Percentiles rank a stretch among this genome's conserved stretches.
phyloP scores from a whole-genome alignment of 257 asterid genomes.

The Solanum commersonii region DNA sequence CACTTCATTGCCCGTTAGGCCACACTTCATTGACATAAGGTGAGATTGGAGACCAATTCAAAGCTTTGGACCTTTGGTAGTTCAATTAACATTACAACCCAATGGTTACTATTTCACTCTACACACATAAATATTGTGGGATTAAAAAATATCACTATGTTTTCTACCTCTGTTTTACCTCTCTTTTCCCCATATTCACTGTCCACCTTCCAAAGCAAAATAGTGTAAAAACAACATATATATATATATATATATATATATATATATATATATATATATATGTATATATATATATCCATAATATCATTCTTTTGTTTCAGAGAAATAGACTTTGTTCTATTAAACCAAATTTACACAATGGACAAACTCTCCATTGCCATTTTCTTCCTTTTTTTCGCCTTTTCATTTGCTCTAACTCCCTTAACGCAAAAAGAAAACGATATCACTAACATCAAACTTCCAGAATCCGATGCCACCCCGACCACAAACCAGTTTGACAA shows the following conservation, averaged over 20 bases:
- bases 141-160: neutral
- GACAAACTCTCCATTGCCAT: slow-evolving; percentile 20
- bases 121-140: neutral
- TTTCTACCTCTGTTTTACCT: neutral
- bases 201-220: neutral
- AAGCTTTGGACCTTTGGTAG: neutral
- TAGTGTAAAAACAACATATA: neutral
- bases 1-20: neutral
- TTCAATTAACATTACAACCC: neutral
- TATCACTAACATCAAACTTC: neutral
- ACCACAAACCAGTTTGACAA: slow-evolving; percentile 8
- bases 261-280: neutral
- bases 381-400: slow-evolving; percentile 29
- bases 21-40: neutral
- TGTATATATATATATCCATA: neutral
- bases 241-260: neutral
- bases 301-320: neutral
- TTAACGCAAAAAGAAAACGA: slow-evolving; percentile 10
- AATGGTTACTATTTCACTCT: neutral
- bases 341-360: slow-evolving; percentile 17
- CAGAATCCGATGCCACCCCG: slow-evolving; percentile 12
- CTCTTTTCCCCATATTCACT: neutral
- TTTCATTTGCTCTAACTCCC: slow-evolving; percentile 30
- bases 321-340: neutral
- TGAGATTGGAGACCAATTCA: neutral